Conservation (phyloP, 768 basidiomycete species). For the Rhizopogon vesiculosus region DNA sequence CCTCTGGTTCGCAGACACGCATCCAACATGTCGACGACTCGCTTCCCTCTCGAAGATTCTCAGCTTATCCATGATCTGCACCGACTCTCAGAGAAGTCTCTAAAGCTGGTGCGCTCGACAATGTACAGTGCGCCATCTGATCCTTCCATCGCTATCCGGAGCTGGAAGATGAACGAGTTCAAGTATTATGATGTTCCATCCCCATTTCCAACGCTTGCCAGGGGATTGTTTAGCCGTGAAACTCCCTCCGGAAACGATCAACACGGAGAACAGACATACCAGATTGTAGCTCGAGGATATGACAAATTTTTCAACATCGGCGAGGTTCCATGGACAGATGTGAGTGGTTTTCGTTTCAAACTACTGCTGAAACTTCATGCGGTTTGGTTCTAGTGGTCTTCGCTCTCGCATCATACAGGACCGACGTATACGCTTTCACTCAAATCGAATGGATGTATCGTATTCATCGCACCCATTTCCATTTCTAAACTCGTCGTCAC, state of each 20-base stretch:
- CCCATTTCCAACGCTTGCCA: constrained; percentile 92
- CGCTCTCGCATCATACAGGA: constrained; percentile 62
- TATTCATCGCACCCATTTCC: constrained; percentile 86
- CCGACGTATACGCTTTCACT: constrained; percentile 83
- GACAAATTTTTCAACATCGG: constrained; percentile 99
- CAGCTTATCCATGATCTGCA: constrained; percentile 54
- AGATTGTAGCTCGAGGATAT: constrained; percentile 88
- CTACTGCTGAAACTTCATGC: background rate
- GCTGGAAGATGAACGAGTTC: constrained; percentile 99
- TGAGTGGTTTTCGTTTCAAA: constrained; percentile 34
- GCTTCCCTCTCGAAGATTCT: constrained; percentile 42
- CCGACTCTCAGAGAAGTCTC: constrained; percentile 45
- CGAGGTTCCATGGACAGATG: constrained; percentile 93
- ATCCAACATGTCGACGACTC: constrained; percentile 16
- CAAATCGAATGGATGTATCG: constrained; percentile 96
- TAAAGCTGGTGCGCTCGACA: constrained; percentile 63
- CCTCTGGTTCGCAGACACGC: constrained; percentile 3
- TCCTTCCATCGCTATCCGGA: constrained; percentile 52
- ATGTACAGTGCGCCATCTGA: constrained; percentile 55
- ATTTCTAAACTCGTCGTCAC: constrained; percentile 74
- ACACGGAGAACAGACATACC: constrained; percentile 29
- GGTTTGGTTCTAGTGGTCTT: constrained; percentile 55
- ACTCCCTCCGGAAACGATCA: constrained; percentile 22
- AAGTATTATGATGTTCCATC: constrained; percentile 88
- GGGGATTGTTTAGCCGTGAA: constrained; percentile 80